A percentile compares a stretch with the other conserved stretches of the same genome.
phyloP scores from a whole-genome alignment of 2,329 filamentous ascomycete species.

The Nakataea oryzae region DNA sequence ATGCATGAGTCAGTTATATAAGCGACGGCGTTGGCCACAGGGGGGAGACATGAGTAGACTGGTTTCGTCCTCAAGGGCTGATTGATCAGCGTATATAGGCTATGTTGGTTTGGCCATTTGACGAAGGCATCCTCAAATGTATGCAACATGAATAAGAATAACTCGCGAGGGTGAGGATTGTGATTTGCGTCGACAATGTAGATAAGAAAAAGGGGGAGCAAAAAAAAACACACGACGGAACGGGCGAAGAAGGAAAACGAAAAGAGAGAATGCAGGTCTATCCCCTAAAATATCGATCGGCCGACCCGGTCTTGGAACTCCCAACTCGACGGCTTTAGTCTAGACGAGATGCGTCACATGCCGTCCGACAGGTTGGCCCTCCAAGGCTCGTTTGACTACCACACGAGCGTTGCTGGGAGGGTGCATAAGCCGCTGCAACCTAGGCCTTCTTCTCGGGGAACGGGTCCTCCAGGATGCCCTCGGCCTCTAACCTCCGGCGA shows the following conservation, averaged over 20 bases:
- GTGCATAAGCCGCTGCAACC: neutral
- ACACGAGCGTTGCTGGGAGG: neutral
- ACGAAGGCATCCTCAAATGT: neutral
- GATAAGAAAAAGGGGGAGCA: neutral
- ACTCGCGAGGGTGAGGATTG: neutral
- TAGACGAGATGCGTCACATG: neutral
- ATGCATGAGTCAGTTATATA: neutral
- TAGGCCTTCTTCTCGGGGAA: conserved; percentile 46
- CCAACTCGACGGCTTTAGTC: neutral
- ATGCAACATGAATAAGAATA: neutral
- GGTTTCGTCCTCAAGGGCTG: neutral
- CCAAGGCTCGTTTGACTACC: neutral
- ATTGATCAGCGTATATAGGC: neutral
- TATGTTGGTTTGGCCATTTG: too few species aligned
- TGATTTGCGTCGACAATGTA: neutral
- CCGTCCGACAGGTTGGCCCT: too few species aligned
- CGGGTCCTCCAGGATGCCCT: conserved; percentile 84
- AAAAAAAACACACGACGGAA: neutral
- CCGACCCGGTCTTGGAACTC: neutral
- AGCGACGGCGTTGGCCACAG: neutral
- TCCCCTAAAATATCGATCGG: neutral
- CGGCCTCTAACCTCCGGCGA: conserved; percentile 83
- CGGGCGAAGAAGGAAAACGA: neutral
- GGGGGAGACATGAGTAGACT: neutral
- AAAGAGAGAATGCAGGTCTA: conserved; percentile 1